Evolutionary conservation across 257 asterid genomes (phyloP).

Genomic region (Fraxinus pennsylvanica): DNA sequence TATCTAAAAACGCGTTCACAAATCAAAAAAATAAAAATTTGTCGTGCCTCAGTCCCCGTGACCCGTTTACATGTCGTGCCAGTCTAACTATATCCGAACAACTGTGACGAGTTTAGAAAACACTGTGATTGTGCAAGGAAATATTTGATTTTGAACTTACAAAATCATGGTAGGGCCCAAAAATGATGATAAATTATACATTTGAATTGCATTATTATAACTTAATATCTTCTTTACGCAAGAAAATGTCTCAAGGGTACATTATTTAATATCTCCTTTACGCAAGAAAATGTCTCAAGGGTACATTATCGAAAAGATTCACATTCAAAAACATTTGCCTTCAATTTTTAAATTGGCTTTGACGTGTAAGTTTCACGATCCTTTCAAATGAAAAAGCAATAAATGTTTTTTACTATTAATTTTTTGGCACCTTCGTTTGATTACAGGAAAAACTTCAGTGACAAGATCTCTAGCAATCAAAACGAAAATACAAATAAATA

Average conservation of each 20-base stretch:
- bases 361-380: background rate
- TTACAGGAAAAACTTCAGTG: background rate
- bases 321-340: conserved; percentile 16
- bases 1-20: no score
- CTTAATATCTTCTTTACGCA: conserved; percentile 38
- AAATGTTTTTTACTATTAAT: background rate
- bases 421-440: background rate
- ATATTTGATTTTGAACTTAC: conserved; percentile 16
- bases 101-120: background rate
- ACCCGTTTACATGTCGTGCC: no score
- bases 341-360: conserved; percentile 18
- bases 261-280: conserved; percentile 31
- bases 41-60: background rate
- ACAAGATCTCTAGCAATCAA: no score
- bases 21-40: no score
- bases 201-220: conserved; percentile 29
- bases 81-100: no score
- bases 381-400: background rate
- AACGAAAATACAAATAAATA: no score
- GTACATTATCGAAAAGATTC: conserved; percentile 19
- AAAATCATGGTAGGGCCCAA: conserved; percentile 31
- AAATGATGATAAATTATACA: conserved; percentile 34
- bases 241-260: conserved; percentile 30
- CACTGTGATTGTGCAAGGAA: background rate
- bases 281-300: conserved; percentile 39